Evolutionary conservation across 1,139 yeast genomes (phyloP), one percentile per base, ranked within the genome.

Genomic region (Suhomyces chickasaworum): DNA sequence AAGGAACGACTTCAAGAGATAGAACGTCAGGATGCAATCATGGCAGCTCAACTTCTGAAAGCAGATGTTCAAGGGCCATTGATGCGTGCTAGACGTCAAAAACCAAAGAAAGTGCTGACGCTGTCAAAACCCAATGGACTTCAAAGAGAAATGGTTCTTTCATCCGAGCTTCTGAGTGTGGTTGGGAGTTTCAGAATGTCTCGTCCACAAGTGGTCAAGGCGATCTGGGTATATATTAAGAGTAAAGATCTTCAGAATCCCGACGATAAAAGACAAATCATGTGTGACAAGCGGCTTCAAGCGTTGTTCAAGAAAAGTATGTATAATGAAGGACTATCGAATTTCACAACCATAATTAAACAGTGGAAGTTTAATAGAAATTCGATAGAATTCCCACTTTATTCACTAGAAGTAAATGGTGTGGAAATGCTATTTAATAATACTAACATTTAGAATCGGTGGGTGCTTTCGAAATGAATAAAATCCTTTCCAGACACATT

Each of bases 181-280:
- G 55, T 72, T 8, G 80, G 72, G 0, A 64, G 57, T n/a, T 63
- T 62, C 4, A 58, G 65, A 46, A 60, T 78, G 45, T 77, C 89
- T 1, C 69, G 96, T 54, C 85, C 95, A 0, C 85, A 84, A 58
- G 84, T 85, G 22, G 91, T 86, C 27, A 86, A 86, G 55, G 68
- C 66, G 40, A 66, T 88, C 17, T 89, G 96, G 96, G 78, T 73
- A 10, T 83, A 89, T 61, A 86, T 89, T 53, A 86, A 84, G 58
- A 77, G 64, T 18, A 62, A 84, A 49, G 65, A 80, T 41, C 66
- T 89, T 36, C 96, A 88, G 59, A 82, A 86, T 55, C 89, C 91
- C 1, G 62, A 69, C 1, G 89, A 88, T 62, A 77, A 77, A 53
- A 69, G 95, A 48, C 82, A 80, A 49, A 84, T 89, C 17, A 17